Base-by-base conservation (phyloP, 2,329 filamentous ascomycete genomes). In the Ascocoryne sarcoides region DNA sequence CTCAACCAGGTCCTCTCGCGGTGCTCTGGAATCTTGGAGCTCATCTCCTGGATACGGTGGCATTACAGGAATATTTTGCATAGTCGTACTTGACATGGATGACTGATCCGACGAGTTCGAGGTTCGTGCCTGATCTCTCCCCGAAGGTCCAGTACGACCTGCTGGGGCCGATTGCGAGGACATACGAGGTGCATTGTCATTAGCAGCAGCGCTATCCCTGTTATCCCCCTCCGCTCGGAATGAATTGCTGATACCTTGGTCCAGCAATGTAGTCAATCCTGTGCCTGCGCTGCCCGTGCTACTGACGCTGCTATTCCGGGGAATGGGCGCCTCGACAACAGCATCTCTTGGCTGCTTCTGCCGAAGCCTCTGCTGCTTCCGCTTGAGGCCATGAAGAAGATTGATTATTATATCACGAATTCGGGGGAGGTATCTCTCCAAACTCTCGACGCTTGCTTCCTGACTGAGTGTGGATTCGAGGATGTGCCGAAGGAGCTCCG, bases 341-440 rank as follows among this genome's bases (percentile, higher is more conserved):
- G 47, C 42, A 28, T 81, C 76, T 42, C 72, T 67, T 3, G 68
- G 62, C 51, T 79, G 74, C 48, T 74, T 79, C 55, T 80, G 76
- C 19, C 78, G 68, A 55, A 98, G 65, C 55, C 88, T 86, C 58
- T 94, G 89, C 60, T 98, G 92, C 62, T 98, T 98, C 63, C 90
- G 82, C 68, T 98, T 98, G 48, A 98, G 66, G 2, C 92, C 92
- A 60, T 98, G 92, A 7, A 98, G 74, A 20, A 98, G 71, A 60
- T 94, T 95, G 63, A 98, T 96, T 59, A 98, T 98, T 56, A 98
- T 98, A 62, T 98, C 92, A 54, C 92, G 81, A 61, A 98, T 98
- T 44, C 84, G 79, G 1, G 92, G 92, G 21, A 98, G 69, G 61
- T 94, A 98, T 60, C 84, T 84, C 61, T 98, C 92, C 45, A 98